Conservation (phyloP, 768 basidiomycete genomes). For the Amanita rubescens region DNA sequence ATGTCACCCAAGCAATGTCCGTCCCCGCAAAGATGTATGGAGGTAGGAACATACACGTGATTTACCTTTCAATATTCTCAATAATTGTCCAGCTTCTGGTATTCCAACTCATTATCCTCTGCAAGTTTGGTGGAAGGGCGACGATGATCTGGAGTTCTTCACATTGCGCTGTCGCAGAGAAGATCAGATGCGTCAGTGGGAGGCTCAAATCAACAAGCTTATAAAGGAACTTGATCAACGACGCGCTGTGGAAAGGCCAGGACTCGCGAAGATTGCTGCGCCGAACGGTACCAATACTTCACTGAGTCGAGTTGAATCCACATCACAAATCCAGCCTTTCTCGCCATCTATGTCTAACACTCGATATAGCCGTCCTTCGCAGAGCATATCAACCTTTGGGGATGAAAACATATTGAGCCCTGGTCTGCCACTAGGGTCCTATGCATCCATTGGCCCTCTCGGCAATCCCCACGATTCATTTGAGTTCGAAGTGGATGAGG, state of each 20-base stretch:
- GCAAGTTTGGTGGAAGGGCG: conserved; percentile 91
- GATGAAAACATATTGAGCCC: conserved; percentile 30
- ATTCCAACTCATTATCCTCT: conserved; percentile 64
- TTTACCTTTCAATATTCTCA: background rate
- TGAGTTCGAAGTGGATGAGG: conserved; percentile 62
- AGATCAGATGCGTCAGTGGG: conserved; percentile 92
- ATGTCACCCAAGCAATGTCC: conserved; percentile 79
- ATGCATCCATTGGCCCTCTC: conserved; percentile 34
- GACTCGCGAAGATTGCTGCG: conserved; percentile 44
- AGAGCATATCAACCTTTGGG: conserved; percentile 2
- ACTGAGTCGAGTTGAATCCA: conserved; percentile 24
- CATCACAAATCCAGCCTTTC: conserved; percentile 25
- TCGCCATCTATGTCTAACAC: conserved; percentile 10
- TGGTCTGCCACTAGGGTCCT: conserved; percentile 18
- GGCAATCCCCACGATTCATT: conserved; percentile 65
- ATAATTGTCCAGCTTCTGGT: conserved; percentile 31
- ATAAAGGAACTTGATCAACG: conserved; percentile 72
- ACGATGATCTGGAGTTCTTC: conserved; percentile 90
- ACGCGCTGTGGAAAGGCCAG: conserved; percentile 54
- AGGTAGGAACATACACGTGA: conserved; percentile 36
- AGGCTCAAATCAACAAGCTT: conserved; percentile 79
- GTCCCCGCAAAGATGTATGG: conserved; percentile 47
- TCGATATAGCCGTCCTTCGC: conserved; percentile 4
- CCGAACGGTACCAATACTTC: conserved; percentile 42
- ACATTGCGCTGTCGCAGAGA: conserved; percentile 89